Evolutionary conservation across 306 rosid species (phyloP), one percentile per base, ranked within the genome.

Genomic region (Bauhinia variegata): DNA sequence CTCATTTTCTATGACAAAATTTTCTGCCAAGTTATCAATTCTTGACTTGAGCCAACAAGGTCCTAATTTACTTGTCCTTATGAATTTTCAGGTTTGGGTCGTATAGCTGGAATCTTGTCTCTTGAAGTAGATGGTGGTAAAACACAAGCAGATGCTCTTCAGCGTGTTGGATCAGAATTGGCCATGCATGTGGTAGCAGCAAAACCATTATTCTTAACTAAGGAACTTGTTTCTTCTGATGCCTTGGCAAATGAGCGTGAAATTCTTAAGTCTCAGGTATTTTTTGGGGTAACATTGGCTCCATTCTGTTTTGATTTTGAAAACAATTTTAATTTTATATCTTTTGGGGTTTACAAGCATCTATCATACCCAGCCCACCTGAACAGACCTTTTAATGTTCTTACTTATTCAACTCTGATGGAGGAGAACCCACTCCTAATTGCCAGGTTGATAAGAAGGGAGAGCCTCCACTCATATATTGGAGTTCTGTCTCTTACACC

Each of bases 181-280:
- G 97, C 97, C 54, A 93, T 93, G 97, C 98, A 93, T 72, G 67
- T 89, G 9, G 98, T 93, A 71, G 98, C 98, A 42, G 82, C 93
- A 33, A 93, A 89, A 81, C 97, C 98, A 7, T 68, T 88, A 49
- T 93, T 84, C 81, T 85, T 92, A 66, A 84, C 98, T 14, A 92
- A 73, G 82, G 96, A 92, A 68, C 91, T 83, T 34, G 96, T 92
- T 67, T 63, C 98, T 70, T 79, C 83, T n/a, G 89, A 83, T 36
- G 88, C 89, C 6, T 74, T 89, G 33, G 81, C 75, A 57, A 86
- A 81, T 67, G 98, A 92, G 74, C 88, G 89, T 1, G 98, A 89
- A 77, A 79, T 92, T 72, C 96, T 92, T 8, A 86, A 83, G 71
- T 89, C 98, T 82, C 96, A 92, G 96, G 98, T 92, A 78, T 75